phyloP scores from a whole-genome alignment of 768 basidiomycete genomes.

The Mycena vitilis region DNA sequence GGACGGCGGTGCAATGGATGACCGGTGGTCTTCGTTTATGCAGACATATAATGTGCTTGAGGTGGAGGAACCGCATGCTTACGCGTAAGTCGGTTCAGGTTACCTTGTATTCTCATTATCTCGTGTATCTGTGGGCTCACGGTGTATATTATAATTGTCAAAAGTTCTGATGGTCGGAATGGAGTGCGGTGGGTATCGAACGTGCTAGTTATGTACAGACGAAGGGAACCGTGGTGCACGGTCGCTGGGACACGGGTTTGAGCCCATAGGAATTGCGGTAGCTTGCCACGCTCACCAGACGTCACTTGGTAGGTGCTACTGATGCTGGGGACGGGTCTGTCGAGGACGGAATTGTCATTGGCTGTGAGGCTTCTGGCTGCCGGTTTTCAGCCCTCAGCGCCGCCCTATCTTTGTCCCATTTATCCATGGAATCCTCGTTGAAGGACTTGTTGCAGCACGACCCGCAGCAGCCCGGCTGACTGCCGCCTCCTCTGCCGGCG shows the following conservation, averaged over 20 bases:
- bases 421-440: slow-evolving; percentile 59
- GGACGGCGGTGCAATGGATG: slow-evolving; percentile 45
- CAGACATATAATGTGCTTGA: slow-evolving; percentile 30
- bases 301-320: slow-evolving; percentile 2
- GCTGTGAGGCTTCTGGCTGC: slow-evolving; percentile 41
- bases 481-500: slow-evolving; percentile 42
- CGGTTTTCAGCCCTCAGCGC: slow-evolving; percentile 12
- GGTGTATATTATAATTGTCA: not conserved
- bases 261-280: no score
- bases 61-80: slow-evolving; percentile 19
- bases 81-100: slow-evolving; percentile 1
- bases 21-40: slow-evolving; percentile 56
- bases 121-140: not conserved
- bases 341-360: slow-evolving; percentile 38
- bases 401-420: slow-evolving; percentile 51
- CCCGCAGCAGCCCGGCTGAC: slow-evolving; percentile 58
- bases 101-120: slow-evolving; percentile 2
- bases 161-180: not conserved
- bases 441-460: slow-evolving; percentile 57
- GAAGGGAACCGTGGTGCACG: no score
- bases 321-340: slow-evolving; percentile 5
- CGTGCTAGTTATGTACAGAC: no score
- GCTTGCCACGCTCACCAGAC: not conserved
- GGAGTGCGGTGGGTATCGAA: no score
- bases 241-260: no score